Conservation (phyloP, 75 land plant species). For the Pseudotsuga menziesii region DNA sequence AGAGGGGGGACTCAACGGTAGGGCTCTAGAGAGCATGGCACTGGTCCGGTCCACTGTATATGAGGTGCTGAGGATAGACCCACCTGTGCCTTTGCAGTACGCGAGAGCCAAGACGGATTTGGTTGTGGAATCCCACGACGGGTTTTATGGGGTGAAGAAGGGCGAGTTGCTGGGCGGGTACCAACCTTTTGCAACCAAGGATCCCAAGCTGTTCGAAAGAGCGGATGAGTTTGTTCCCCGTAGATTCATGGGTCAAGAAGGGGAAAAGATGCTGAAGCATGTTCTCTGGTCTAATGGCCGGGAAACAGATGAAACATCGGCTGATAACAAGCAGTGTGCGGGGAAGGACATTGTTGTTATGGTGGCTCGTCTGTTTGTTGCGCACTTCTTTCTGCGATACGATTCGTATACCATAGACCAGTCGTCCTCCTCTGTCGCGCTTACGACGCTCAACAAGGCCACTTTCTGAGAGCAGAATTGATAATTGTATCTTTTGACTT, state of each 20-base stretch:
- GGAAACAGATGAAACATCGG: constrained; percentile 56
- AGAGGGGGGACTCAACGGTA: constrained; percentile 33
- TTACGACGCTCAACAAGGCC: not conserved
- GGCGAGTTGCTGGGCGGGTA: constrained; percentile 78
- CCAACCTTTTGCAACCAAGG: constrained; percentile 73
- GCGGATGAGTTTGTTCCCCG: constrained; percentile 56
- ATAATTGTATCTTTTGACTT: no score
- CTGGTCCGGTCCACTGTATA: constrained; percentile 67
- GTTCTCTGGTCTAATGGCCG: constrained; percentile 88
- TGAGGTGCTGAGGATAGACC: constrained; percentile 69
- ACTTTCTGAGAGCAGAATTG: no score
- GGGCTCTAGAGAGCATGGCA: constrained; percentile 56
- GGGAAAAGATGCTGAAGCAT: constrained; percentile 45
- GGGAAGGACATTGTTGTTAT: constrained; percentile 57
- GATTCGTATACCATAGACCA: constrained; percentile 40
- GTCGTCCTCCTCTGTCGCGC: not conserved
- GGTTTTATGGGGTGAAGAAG: constrained; percentile 49
- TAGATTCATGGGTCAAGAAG: constrained; percentile 73
- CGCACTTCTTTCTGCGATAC: constrained; percentile 42
- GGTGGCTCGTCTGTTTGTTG: constrained; percentile 37
- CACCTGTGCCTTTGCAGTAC: constrained; percentile 81
- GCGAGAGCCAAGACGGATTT: constrained; percentile 73
- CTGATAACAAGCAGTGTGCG: constrained; percentile 37
- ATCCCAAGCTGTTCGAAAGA: constrained; percentile 61
- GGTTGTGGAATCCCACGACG: constrained; percentile 60